Conservation (phyloP, 2,329 filamentous ascomycete species). For the Neonectria punicea region DNA sequence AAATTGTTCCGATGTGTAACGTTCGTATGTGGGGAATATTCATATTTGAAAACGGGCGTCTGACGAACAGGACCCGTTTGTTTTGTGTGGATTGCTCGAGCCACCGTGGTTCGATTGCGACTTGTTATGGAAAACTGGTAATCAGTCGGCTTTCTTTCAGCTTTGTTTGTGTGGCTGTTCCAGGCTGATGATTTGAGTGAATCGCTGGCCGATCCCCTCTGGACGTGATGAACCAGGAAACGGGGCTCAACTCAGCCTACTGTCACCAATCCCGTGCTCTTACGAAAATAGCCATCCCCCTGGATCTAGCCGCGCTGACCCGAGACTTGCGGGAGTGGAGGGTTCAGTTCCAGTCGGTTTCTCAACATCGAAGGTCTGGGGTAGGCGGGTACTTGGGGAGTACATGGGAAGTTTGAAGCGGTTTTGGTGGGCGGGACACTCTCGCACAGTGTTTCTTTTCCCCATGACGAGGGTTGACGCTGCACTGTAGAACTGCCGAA, state of each 20-base stretch:
- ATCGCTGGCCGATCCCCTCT: background rate
- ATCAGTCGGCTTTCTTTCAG: background rate
- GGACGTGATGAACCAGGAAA: background rate
- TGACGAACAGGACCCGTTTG: constrained; percentile 1
- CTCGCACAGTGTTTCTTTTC: constrained; percentile 8
- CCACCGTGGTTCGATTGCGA: background rate
- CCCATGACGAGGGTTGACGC: background rate
- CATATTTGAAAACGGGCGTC: background rate
- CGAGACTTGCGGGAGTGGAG: constrained; percentile 17
- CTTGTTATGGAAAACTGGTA: background rate
- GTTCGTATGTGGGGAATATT: background rate
- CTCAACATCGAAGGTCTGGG: constrained; percentile 14
- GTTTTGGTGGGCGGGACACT: constrained; percentile 1
- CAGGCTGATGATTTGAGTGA: background rate
- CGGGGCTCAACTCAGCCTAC: too few species aligned
- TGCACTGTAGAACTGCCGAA: constrained; percentile 4
- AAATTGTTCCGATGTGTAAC: background rate
- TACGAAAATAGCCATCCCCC: constrained; percentile 19
- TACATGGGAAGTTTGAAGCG: background rate
- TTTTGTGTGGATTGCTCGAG: constrained; percentile 18
- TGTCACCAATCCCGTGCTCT: constrained; percentile 28
- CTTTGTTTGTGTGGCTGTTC: background rate
- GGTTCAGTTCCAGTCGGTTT: constrained; percentile 15
- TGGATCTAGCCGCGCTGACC: constrained; percentile 20
- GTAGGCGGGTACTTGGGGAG: constrained; percentile 11